Percentiles rank a stretch among this genome's conserved stretches.
Evolutionary conservation across 495 filamentous ascomycete genomes (phyloP).

Genomic region (Pyrenopolyporus hunteri): DNA sequence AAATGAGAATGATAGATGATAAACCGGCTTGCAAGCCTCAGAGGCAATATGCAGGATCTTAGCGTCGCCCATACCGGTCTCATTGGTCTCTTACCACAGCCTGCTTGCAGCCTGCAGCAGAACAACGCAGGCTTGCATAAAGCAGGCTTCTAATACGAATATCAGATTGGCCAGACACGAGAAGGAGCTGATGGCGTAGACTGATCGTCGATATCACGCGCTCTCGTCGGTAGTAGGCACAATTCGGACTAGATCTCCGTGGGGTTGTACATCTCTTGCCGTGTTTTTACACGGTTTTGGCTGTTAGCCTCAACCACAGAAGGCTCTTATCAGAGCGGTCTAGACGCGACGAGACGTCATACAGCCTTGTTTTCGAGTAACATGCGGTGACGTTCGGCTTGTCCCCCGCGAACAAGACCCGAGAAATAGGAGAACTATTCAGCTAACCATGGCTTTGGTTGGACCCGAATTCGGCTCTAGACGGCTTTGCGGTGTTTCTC

Average conservation of each 20-base stretch:
- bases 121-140: slow-evolving; percentile 32
- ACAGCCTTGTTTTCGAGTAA: slow-evolving; percentile 7
- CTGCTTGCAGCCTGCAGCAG: slow-evolving; percentile 24
- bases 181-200: neutral
- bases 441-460: neutral
- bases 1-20: neutral
- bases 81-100: slow-evolving; percentile 8
- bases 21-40: slow-evolving; percentile 6
- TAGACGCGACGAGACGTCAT: slow-evolving; percentile 4
- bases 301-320: neutral
- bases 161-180: slow-evolving; percentile 15
- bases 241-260: neutral
- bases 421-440: neutral
- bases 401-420: neutral
- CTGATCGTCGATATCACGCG: slow-evolving; percentile 4
- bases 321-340: neutral
- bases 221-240: neutral
- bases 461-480: neutral
- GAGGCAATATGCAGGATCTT: neutral
- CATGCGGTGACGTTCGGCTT: neutral
- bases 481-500: neutral
- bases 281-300: neutral
- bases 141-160: slow-evolving; percentile 4
- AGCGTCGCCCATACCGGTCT: slow-evolving; percentile 2
- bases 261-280: neutral